phyloP scores from a whole-genome alignment of 352 stramenopile genomes.

The Phytophthora fragariae region DNA sequence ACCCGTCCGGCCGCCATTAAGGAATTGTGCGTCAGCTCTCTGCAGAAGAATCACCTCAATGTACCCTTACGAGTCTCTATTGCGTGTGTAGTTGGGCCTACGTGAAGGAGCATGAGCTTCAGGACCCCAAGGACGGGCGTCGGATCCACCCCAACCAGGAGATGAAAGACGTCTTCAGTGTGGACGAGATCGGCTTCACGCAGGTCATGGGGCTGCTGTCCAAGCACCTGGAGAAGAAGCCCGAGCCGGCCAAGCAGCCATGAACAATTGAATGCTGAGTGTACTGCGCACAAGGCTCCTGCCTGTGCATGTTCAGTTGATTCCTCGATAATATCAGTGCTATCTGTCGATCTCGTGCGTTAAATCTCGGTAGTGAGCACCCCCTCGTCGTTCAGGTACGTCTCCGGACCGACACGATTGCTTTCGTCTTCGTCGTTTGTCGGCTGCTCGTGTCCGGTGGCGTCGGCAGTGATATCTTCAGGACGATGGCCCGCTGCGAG shows the following conservation, averaged over 20 bases:
- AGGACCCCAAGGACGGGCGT: slow-evolving; percentile 75
- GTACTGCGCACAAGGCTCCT: neutral
- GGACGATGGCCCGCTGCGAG: slow-evolving; percentile 31
- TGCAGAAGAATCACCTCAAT: neutral
- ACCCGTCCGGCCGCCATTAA: slow-evolving; percentile 74
- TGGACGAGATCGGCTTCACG: slow-evolving; percentile 78
- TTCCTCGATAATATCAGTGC: slow-evolving; percentile 23
- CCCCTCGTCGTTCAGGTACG: slow-evolving; percentile 75
- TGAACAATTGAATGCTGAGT: neutral
- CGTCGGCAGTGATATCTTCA: neutral
- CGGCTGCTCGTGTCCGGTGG: slow-evolving; percentile 21
- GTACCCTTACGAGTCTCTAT: neutral
- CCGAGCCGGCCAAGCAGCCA: slow-evolving; percentile 4
- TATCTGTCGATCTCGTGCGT: slow-evolving; percentile 3
- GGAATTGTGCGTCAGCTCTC: slow-evolving; percentile 67
- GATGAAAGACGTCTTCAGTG: slow-evolving; percentile 71
- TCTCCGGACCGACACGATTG: slow-evolving; percentile 55
- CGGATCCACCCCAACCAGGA: slow-evolving; percentile 73
- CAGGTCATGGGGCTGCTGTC: slow-evolving; percentile 76
- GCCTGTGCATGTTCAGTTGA: neutral
- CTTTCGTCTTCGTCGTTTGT: slow-evolving; percentile 41
- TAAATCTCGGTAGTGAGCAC: slow-evolving; percentile 77
- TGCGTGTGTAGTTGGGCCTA: slow-evolving; percentile 63
- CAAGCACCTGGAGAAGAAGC: slow-evolving; percentile 69
- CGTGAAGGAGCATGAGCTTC: slow-evolving; percentile 79